These are phyloP conservation scores for Morella rubra DNA, from an alignment of 306 rosid genomes.

Conservation along the genomic window DNA sequence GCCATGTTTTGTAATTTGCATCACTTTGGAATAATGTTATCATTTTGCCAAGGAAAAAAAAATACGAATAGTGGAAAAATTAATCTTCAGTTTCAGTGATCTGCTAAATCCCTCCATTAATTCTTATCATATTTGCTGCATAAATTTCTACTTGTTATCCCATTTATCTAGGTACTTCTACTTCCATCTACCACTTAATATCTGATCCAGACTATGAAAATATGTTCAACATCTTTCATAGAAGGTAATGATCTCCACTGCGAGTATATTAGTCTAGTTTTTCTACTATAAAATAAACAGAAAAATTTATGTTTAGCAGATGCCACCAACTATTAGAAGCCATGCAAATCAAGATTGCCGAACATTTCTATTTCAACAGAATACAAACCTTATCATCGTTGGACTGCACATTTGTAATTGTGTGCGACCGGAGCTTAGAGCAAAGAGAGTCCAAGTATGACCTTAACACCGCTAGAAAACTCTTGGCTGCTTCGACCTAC, in stretches of 20 bases:
- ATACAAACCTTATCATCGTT: conserved; percentile 88
- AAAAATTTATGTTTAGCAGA: background rate
- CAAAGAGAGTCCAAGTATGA: conserved; percentile 93
- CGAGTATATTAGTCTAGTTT: no score
- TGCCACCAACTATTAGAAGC: background rate
- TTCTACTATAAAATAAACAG: background rate
- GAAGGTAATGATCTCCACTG: background rate
- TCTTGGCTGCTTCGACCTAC: conserved; percentile 87
- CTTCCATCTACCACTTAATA: background rate
- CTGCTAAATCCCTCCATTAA: no score
- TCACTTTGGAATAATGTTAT: background rate
- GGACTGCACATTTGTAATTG: conserved; percentile 97
- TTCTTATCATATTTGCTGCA: background rate
- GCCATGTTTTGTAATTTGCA: no score
- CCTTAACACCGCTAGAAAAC: conserved; percentile 70
- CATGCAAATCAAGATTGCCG: conserved; percentile 15
- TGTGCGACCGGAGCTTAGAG: conserved; percentile 81
- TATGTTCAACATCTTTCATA: background rate
- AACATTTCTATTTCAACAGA: conserved; percentile 17
- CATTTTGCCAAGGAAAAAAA: background rate
- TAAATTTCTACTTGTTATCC: background rate
- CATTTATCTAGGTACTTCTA: background rate
- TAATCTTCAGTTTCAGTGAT: background rate
- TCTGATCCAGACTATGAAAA: background rate
- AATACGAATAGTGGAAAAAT: background rate